A percentile compares a stretch with the other conserved stretches of the same genome.
Evolutionary conservation across 1,139 yeast genomes (phyloP).

Genomic region (Scheffersomyces titani): DNA sequence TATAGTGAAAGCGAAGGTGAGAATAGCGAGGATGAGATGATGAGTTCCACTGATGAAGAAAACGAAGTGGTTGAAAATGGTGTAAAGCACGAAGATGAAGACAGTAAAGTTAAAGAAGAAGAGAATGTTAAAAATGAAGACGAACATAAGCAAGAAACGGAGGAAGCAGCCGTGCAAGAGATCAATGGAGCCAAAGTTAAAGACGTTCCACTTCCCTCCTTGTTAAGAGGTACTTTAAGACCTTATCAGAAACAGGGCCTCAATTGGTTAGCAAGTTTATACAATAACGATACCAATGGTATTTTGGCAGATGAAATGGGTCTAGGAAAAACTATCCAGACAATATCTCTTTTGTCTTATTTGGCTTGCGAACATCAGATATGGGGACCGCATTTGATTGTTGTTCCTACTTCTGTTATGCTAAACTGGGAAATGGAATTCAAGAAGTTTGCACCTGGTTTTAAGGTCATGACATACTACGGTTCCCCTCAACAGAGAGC

Average conservation of each 20-base stretch:
- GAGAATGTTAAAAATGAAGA: constrained; percentile 2
- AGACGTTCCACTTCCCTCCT: constrained; percentile 69
- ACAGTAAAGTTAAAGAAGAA: constrained; percentile 12
- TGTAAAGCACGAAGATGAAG: constrained; percentile 6
- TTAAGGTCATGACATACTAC: constrained; percentile 91
- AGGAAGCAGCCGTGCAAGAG: constrained; percentile 28
- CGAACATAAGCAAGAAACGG: constrained; percentile 15
- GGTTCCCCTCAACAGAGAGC: constrained; percentile 99
- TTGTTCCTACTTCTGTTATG: constrained; percentile 98
- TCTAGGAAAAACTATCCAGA: constrained; percentile 94
- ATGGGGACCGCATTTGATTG: constrained; percentile 98
- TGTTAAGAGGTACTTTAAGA: constrained; percentile 79
- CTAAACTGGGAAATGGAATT: constrained; percentile 99
- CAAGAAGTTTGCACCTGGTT: constrained; percentile 97
- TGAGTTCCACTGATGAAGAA: constrained; percentile 25
- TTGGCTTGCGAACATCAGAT: constrained; percentile 90
- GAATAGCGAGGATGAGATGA: constrained; percentile 19
- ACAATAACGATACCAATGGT: constrained; percentile 92
- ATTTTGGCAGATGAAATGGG: constrained; percentile 99
- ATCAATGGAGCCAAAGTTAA: constrained; percentile 55
- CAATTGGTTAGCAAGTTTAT: constrained; percentile 94
- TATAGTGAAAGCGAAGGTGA: constrained; percentile 15
- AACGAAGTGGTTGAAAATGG: constrained; percentile 18
- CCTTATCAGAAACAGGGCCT: constrained; percentile 95
- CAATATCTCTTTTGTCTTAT: constrained; percentile 82